These are phyloP conservation scores for Eutrema yunnanense DNA, from an alignment of 345 rosid genomes.

Conservation along the genomic window DNA sequence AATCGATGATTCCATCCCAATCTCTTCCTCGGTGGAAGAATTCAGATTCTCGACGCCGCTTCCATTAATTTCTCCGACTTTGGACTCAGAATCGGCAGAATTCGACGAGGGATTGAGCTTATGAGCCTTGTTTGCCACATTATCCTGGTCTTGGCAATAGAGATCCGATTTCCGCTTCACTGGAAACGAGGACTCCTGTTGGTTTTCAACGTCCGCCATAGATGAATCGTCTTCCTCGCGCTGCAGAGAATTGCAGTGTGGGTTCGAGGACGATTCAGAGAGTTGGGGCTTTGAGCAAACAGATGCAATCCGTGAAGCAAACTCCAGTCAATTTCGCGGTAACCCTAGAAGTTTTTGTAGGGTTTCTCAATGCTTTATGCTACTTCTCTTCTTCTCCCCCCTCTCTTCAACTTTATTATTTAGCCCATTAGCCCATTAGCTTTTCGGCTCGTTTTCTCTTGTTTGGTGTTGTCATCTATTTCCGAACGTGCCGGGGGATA, in stretches of 20 bases:
- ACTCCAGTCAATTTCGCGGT: not conserved
- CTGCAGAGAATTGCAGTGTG: not conserved
- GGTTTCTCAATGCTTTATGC: conserved; percentile 15
- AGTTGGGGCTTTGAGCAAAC: conserved; percentile 9
- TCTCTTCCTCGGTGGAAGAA: not conserved
- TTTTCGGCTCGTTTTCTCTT: too few species aligned
- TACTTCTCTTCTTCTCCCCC: not conserved
- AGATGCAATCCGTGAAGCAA: not conserved
- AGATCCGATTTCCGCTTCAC: conserved; percentile 54
- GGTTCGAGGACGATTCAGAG: conserved; percentile 3
- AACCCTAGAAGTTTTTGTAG: conserved; percentile 13
- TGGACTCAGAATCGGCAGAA: conserved; percentile 16
- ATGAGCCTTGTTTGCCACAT: conserved; percentile 35
- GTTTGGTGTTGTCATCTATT: too few species aligned
- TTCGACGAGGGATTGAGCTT: conserved; percentile 28
- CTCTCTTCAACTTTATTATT: not conserved
- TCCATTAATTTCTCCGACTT: not conserved
- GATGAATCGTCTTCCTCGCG: conserved; percentile 12
- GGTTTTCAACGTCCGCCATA: conserved; percentile 51
- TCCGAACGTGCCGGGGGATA: conserved; percentile 3
- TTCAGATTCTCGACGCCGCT: not conserved
- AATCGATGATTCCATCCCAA: conserved; percentile 12
- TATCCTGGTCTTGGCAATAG: conserved; percentile 26
- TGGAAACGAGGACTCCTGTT: conserved; percentile 45
- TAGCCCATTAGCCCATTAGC: not conserved